phyloP scores from a whole-genome alignment of 768 basidiomycete species.

The Suillus plorans region DNA sequence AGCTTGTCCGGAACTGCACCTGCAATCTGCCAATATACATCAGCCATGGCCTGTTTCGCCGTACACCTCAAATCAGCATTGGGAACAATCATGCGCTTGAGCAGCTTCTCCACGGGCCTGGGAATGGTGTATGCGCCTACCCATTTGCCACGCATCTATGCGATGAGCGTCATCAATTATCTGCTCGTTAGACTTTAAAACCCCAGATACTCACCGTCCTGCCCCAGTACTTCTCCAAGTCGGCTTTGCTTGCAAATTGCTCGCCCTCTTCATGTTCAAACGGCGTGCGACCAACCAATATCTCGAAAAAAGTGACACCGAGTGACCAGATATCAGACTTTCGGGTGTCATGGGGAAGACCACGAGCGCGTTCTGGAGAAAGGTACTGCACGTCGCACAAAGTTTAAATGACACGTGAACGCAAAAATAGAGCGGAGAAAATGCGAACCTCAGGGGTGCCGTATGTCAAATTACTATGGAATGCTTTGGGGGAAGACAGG shows the following conservation, averaged over 20 bases:
- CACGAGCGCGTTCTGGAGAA: conserved; percentile 87
- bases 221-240: conserved; percentile 83
- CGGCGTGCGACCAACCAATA: conserved; percentile 88
- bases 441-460: conserved; percentile 84
- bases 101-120: conserved; percentile 58
- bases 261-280: conserved; percentile 85
- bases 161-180: not conserved
- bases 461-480: conserved; percentile 80
- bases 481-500: conserved; percentile 56
- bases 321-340: conserved; percentile 89
- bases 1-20: conserved; percentile 18
- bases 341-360: conserved; percentile 89
- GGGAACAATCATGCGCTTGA: conserved; percentile 77
- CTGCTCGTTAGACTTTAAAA: not conserved
- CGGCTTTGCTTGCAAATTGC: conserved; percentile 73
- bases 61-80: conserved; percentile 82
- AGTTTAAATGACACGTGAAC: not conserved
- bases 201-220: conserved; percentile 57
- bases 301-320: conserved; percentile 91
- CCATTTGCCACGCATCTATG: conserved; percentile 79
- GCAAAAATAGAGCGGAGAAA: not conserved
- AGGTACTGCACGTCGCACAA: conserved; percentile 63
- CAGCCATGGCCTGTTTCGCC: conserved; percentile 60
- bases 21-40: conserved; percentile 60
- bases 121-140: conserved; percentile 68